Evolutionary conservation across 179 eudicot species (phyloP), one percentile per base, ranked within the genome.

Genomic region (Spergularia azorica): DNA sequence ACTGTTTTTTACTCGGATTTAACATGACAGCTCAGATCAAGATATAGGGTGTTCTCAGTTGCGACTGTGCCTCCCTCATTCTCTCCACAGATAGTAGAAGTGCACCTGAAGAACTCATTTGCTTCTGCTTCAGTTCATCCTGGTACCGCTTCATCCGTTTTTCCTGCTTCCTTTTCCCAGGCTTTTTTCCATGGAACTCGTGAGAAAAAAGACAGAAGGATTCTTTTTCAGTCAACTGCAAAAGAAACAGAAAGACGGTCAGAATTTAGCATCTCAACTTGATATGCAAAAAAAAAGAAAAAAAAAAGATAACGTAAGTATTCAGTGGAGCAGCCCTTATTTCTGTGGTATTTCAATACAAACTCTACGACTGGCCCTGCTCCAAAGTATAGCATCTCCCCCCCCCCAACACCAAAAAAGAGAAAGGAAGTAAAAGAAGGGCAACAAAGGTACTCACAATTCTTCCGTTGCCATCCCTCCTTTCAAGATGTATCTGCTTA

Each of bases 191-290:
- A 59, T 93, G 98, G 60, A 93, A 93, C 76, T 74, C 88, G 76
- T 93, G 97, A 72, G 93, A 93, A 58, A 93, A 73, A 77, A 77
- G 55, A 26, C 97, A 89, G 70, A 90, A 95, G 13, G 97, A 92
- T 85, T 95, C 97, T 83, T 95, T 93, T 63, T 91, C 95, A 73
- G 98, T 95, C 83, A 91, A 67, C 98, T 95, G 97, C 79, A 65
- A n/a, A 0, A 79, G 63, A 74, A 61, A 81, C 55, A 64, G 56
- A 70, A 41, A 73, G 52, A 73, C 36, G 11, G 0, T 55, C 57
- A 79, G 62, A 71, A 72, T 55, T 18, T 36, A 52, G 6, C 52
- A 65, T 72, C 48, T 43, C 48, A 43, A 6, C 5, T 43, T 43
- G 48, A 43, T 4, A 43, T 43, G 3, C 14, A 18, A 3, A 12